Evolutionary conservation across 2,329 filamentous ascomycete genomes (phyloP), one percentile per base, ranked within the genome.

Genomic region (Allantophomopsis cytisporea): DNA sequence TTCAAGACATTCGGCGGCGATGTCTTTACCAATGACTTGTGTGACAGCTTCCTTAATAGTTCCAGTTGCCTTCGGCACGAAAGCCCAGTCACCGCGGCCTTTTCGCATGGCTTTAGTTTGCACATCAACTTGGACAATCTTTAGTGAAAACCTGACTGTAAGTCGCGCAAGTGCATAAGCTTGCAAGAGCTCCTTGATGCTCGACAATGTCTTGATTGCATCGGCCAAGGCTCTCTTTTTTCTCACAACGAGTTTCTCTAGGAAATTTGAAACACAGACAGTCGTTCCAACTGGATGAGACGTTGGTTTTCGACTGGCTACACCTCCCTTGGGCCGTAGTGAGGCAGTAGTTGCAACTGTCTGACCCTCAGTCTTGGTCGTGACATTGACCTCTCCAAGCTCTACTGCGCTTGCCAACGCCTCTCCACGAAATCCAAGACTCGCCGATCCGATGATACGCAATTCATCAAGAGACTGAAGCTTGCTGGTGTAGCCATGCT

Each of bases 361-460:
- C 44, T 86, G 80, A 2, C 66, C 65, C 23, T 70, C 61, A 2
- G 74, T 73, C 44, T 73, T 71, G 3, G 83, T 87, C 12, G 67
- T 80, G 38, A 87, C 60, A 7, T 59, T 62, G 34, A 87, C 59
- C 3, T 66, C 63, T 31, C 73, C 75, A 41, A 84, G 53, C 33
- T 70, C 65, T 43, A 73, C 78, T 42, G 69, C 67, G 54, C 74
- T 77, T 31, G 81, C 79, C 43, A 89, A 60, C 13, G 82, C 82
- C 51, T 85, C 74, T 15, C 83, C 83, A 30, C 83, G 72, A 51
- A 88, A 89, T 2, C 83, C 83, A n/a, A 88, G 66, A 23, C 69
- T 78, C 34, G 60, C 63, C 1, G 71, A 68, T 7, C 71, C 74
- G 15, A 78, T 59, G 2, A 51, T 54, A 38, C 60, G 63, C 31